These are phyloP conservation scores for Ceratobasidium sp. DNA, from an alignment of 1,284 basidiomycete genomes.

Conservation along the genomic window DNA sequence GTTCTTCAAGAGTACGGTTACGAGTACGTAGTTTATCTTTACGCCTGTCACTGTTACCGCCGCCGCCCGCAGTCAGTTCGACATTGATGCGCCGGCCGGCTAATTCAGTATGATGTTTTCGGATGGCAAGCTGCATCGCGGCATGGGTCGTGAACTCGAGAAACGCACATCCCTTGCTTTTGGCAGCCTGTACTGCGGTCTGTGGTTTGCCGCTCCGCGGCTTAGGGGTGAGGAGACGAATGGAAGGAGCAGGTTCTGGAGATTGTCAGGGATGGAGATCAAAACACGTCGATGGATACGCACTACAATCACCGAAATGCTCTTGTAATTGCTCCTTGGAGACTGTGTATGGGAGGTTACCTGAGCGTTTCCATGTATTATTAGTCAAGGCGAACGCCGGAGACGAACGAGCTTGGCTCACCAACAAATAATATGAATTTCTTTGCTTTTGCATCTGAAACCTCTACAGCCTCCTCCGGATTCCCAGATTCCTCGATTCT, in stretches of 20 bases:
- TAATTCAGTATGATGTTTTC: slow-evolving; percentile 85
- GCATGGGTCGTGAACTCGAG: slow-evolving; percentile 77
- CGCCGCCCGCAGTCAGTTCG: slow-evolving; percentile 92
- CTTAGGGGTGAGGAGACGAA: slow-evolving; percentile 86
- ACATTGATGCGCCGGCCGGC: slow-evolving; percentile 89
- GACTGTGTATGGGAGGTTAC: slow-evolving; percentile 89
- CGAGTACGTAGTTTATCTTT: slow-evolving; percentile 76
- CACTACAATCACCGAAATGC: slow-evolving; percentile 79
- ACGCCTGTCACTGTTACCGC: slow-evolving; percentile 77
- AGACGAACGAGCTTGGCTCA: slow-evolving; percentile 54
- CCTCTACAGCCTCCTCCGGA: slow-evolving; percentile 18
- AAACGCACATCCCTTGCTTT: slow-evolving; percentile 86
- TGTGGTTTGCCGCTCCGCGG: slow-evolving; percentile 50
- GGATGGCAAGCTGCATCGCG: slow-evolving; percentile 83
- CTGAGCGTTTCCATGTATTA: slow-evolving; percentile 47
- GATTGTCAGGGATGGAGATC: slow-evolving; percentile 31
- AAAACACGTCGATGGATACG: slow-evolving; percentile 45
- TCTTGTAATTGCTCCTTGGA: slow-evolving; percentile 71
- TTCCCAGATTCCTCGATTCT: slow-evolving; percentile 7
- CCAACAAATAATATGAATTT: slow-evolving; percentile 91
- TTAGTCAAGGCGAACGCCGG: slow-evolving; percentile 16
- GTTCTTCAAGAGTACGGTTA: slow-evolving; percentile 74
- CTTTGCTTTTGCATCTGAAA: slow-evolving; percentile 49
- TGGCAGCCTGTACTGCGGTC: slow-evolving; percentile 49
- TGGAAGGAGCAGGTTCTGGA: slow-evolving; percentile 76